Evolutionary conservation across 805 yeast species (phyloP), one percentile per base, ranked within the genome.

Genomic region (Saccharomycopsis oosterbeekiorum): DNA sequence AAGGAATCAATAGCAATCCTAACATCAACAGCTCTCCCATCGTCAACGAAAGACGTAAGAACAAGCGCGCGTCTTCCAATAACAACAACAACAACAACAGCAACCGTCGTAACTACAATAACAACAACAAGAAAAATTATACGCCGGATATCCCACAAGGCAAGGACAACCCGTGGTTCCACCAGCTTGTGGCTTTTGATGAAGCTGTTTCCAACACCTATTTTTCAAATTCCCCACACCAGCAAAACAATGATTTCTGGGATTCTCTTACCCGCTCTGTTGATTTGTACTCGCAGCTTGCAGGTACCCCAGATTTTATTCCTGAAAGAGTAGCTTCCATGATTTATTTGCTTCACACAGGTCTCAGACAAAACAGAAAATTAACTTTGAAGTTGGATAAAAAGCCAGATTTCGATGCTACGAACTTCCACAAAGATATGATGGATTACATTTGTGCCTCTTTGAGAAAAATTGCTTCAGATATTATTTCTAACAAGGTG

Each of bases 331-430:
- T 79, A 64, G 75, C 83, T 1, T 76, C 78, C 47, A 71, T 82
- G 62, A 79, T 81, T 21, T 81, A 81, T 58, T 68, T 82, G 2
- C 70, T 82, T 51, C 82, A 83, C 65, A 81, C 81, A 61, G 85
- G 84, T 3, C 71, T 82, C 43, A 75, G 85, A 67, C 81, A 81
- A 34, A 82, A 81, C 67, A 76, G 85, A 69, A 71, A 77, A 43
- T 84, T 82, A 67, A 70, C 81, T 59, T 77, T 84, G 5, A 78
- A 82, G 67, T 73, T 82, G 70, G 77, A 80, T 62, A 81, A 81
- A 69, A 83, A 83, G 66, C 80, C 84, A 14, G 86, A 83, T 68
- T 80, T 81, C 66, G 86, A 83, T 63, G 79, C 83, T 34, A 80
- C 80, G 62, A 82, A 84, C 12, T 80, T 81, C 70, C 79, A 76